Conservation (phyloP, 2,329 filamentous ascomycete genomes). For the Fusarium tjaetaba region DNA sequence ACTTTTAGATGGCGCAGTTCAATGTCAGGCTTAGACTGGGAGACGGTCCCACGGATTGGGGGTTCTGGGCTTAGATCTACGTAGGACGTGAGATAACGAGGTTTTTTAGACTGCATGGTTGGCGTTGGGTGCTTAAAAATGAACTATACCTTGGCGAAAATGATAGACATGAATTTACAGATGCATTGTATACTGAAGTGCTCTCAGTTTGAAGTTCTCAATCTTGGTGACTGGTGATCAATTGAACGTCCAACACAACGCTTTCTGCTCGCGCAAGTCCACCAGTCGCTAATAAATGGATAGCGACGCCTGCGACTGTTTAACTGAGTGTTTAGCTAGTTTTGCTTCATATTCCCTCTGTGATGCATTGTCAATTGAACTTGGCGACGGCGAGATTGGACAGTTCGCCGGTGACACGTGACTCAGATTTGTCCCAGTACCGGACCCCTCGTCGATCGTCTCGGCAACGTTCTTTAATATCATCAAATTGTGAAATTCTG, state of each 20-base stretch:
- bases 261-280: no score
- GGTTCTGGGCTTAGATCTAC: slow-evolving; percentile 22
- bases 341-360: background rate
- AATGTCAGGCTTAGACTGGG: background rate
- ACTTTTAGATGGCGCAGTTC: slow-evolving; percentile 13
- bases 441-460: background rate
- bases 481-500: background rate
- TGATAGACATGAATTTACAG: slow-evolving; percentile 30
- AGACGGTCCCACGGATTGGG: background rate
- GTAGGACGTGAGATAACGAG: slow-evolving; percentile 30
- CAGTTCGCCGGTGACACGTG: background rate
- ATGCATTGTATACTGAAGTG: slow-evolving; percentile 18
- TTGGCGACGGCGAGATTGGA: background rate
- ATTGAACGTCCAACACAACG: background rate
- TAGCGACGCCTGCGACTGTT: rapidly evolving
- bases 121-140: slow-evolving; percentile 32
- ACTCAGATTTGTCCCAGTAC: background rate
- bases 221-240: background rate
- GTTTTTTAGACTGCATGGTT: slow-evolving; percentile 28
- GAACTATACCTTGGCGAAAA: slow-evolving; percentile 28
- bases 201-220: slow-evolving; percentile 21
- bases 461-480: background rate
- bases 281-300: no score
- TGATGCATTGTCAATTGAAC: background rate
- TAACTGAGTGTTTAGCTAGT: no score